phyloP scores from a whole-genome alignment of 129 eudicot genomes.

The Helichrysum umbraculigerum region DNA sequence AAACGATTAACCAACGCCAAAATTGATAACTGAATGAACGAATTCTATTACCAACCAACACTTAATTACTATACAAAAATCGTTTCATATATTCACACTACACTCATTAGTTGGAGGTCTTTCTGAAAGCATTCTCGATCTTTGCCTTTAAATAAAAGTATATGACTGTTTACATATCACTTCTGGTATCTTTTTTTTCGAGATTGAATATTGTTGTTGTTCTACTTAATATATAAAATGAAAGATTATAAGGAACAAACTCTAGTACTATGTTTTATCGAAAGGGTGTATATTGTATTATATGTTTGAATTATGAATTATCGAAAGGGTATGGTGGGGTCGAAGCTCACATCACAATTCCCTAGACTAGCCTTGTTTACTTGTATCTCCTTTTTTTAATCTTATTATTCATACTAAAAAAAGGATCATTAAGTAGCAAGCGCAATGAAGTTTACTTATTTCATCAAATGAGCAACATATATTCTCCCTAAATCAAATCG shows the following conservation, averaged over 20 bases:
- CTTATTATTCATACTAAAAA: not conserved
- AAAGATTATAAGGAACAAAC: not conserved
- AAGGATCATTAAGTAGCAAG: not conserved
- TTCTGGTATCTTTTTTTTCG: too few species aligned
- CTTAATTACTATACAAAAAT: too few species aligned
- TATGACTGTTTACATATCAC: too few species aligned
- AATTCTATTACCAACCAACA: too few species aligned
- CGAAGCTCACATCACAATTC: not conserved
- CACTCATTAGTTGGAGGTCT: too few species aligned
- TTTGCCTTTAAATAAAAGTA: too few species aligned
- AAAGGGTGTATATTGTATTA: not conserved
- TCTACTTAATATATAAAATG: not conserved
- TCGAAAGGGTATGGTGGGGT: not conserved
- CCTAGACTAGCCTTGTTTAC: conserved; percentile 19
- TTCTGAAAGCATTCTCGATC: too few species aligned
- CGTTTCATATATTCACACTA: too few species aligned
- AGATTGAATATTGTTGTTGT: too few species aligned
- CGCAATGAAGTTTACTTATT: not conserved
- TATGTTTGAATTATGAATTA: not conserved
- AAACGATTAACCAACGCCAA: too few species aligned
- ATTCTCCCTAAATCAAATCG: conserved; percentile 23
- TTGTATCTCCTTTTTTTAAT: not conserved
- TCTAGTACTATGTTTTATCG: not conserved
- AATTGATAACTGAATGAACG: too few species aligned
- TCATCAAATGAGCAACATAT: conserved; percentile 13